Evolutionary conservation across 2,329 filamentous ascomycete species (phyloP).

Genomic region (Curvularia spicifera): DNA sequence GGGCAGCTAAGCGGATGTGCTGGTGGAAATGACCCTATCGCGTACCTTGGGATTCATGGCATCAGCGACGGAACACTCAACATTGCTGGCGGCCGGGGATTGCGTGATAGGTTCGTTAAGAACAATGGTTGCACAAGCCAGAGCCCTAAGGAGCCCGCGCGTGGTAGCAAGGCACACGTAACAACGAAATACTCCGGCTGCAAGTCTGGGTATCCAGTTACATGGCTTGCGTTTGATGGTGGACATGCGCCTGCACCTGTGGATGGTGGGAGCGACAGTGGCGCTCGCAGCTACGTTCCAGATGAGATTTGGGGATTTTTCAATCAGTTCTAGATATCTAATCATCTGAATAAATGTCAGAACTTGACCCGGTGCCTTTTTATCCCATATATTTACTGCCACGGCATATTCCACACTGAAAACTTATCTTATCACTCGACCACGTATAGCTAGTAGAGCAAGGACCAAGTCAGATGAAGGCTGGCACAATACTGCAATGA

Average conservation of each 20-base stretch:
- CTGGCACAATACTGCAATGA: too few species aligned
- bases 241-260: constrained; percentile 30
- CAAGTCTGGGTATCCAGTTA: constrained; percentile 40
- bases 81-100: constrained; percentile 40
- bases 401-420: background rate
- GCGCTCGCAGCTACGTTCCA: constrained; percentile 19
- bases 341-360: background rate
- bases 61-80: constrained; percentile 46
- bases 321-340: constrained; percentile 15
- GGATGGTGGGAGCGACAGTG: constrained; percentile 17
- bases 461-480: too few species aligned
- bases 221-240: constrained; percentile 35
- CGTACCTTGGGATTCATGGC: constrained; percentile 52
- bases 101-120: constrained; percentile 49
- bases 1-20: constrained; percentile 24
- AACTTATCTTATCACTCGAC: background rate
- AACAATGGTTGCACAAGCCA: constrained; percentile 47
- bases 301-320: constrained; percentile 25
- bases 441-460: too few species aligned
- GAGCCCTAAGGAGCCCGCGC: constrained; percentile 24
- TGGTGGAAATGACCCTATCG: constrained; percentile 33
- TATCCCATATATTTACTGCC: background rate
- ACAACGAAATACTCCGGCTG: constrained; percentile 33
- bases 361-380: background rate
- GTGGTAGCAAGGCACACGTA: constrained; percentile 16